Percentiles rank a stretch among this genome's conserved stretches.
These are phyloP conservation scores for Kalaharituber pfeilii DNA, from an alignment of 2,329 filamentous ascomycete genomes.

Conservation along the genomic window DNA sequence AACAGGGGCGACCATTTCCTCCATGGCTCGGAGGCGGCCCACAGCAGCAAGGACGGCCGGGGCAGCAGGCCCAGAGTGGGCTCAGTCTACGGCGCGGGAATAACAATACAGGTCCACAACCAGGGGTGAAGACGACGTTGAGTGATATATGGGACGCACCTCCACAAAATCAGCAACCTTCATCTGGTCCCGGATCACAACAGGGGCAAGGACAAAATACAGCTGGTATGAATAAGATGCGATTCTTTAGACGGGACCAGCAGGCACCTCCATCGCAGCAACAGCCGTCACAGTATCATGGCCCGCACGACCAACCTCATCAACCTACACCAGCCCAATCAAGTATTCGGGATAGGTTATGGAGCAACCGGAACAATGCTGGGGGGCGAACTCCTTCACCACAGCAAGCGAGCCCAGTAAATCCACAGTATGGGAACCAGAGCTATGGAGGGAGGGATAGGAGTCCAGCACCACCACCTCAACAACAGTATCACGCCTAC, in stretches of 20 bases:
- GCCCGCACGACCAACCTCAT: background rate
- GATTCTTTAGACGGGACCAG: background rate
- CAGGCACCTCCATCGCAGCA: background rate
- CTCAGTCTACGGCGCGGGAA: constrained; percentile 1
- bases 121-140: constrained; percentile 33
- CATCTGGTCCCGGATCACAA: too few species aligned
- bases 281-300: background rate
- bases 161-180: constrained; percentile 25
- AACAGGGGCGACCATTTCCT: constrained; percentile 68
- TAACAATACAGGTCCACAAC: constrained; percentile 28
- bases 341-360: background rate
- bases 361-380: background rate
- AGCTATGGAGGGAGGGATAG: background rate
- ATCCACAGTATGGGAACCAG: constrained; percentile 2
- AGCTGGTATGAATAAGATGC: constrained; percentile 1
- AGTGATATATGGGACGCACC: constrained; percentile 21
- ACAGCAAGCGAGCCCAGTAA: constrained; percentile 31
- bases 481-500: constrained; percentile 1
- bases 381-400: background rate
- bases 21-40: constrained; percentile 65
- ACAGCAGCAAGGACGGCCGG: constrained; percentile 44
- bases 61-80: constrained; percentile 29
- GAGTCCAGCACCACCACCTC: too few species aligned
- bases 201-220: background rate
- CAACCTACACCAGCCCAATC: background rate